Base-by-base conservation (phyloP, 2,329 filamentous ascomycete species). In the Tolypocladium inflatum region DNA sequence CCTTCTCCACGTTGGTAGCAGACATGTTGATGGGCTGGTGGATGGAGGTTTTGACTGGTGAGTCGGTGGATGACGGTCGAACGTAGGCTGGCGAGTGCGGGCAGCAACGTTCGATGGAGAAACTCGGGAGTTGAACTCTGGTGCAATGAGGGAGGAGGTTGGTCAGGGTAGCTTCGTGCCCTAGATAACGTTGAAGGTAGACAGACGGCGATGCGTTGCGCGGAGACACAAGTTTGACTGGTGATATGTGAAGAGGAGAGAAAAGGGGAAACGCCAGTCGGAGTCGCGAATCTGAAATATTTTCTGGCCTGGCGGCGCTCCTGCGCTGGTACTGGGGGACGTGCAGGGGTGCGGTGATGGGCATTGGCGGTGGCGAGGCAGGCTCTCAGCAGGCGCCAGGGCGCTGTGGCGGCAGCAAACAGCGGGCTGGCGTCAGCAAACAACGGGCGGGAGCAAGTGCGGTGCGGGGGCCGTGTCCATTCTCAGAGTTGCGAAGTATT, bases 161-260 rank as follows among this genome's bases (percentile, higher is more conserved):
- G 68, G 74, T 76, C 80, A 91, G 89, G 89, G 89, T 91, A 89
- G 89, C 89, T 91, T 84, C 77, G 88, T 90, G 89, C 89, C 89
- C 89, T 91, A 91, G 88, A 86, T 75, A 76, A 70, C 65, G 66
- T 70, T 73, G 67, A 65, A 64, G 67, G 67, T 71, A 70, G 74
- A 75, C 74, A 75, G 73, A 76, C 74, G 74, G 65, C 74, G 71
- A 70, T 74, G 74, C 74, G 74, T 76, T 76, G 74, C 73, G 73
- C 74, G 74, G 73, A 74, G 71, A 76, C 73, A 76, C 74, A 74
- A 69, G 67, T 66, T 70, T 74, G 70, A 67, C 72, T 75, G 71
- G 67, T 68, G 66, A 68, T 70, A 69, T 77, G 74, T 77, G 73
- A 74, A 75, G 63, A 67, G 67, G 67, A 68, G 67, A 64, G 66